phyloP scores from a whole-genome alignment of 2,329 filamentous ascomycete species.

The Xylogone sp. region DNA sequence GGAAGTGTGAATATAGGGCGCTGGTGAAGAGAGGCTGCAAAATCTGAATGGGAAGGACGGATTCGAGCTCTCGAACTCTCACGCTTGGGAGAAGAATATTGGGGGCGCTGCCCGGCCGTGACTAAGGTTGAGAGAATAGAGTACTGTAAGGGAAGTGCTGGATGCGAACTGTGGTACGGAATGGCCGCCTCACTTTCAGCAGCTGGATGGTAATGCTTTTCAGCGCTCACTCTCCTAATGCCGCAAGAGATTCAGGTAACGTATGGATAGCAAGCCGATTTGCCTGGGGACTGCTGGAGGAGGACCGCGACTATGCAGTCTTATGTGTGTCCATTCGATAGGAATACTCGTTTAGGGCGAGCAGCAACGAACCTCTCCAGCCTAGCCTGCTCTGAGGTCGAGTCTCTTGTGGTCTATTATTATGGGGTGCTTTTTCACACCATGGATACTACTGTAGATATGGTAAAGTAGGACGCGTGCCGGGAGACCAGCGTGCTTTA shows the following conservation, averaged over 20 bases:
- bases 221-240: neutral
- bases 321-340: neutral
- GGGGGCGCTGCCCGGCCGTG: neutral
- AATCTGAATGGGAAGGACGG: neutral
- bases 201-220: neutral
- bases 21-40: neutral
- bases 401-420: neutral
- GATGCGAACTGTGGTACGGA: neutral
- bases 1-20: neutral
- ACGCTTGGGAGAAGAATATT: neutral
- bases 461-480: neutral
- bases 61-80: neutral
- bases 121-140: neutral
- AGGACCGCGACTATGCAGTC: neutral
- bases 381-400: neutral
- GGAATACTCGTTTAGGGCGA: neutral
- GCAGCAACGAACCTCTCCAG: neutral
- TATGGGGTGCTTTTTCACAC: neutral
- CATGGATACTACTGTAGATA: neutral
- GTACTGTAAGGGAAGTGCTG: neutral
- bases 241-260: neutral
- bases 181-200: neutral
- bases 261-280: neutral
- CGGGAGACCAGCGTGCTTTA: constrained; percentile 3
- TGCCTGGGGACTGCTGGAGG: neutral